Conservation (phyloP, 179 eudicot genomes). For the Spergularia azorica region DNA sequence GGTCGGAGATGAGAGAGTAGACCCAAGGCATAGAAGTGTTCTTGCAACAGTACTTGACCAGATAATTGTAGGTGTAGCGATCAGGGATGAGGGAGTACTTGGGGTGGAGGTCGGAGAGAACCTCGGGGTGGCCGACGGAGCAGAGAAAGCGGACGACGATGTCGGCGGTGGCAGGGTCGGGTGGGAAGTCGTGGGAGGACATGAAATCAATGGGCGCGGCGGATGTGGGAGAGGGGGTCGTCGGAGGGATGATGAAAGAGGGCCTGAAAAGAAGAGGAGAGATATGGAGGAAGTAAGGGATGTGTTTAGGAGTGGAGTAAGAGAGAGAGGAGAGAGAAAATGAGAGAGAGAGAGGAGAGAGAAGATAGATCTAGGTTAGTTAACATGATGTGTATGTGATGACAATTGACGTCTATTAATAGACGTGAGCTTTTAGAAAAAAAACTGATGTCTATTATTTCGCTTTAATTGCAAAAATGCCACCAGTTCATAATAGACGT, state of each 20-base stretch:
- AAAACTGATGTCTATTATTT: no score
- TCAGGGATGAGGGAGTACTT: conserved; percentile 53
- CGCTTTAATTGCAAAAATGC: no score
- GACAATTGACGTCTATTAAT: no score
- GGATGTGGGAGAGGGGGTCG: conserved; percentile 36
- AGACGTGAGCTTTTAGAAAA: no score
- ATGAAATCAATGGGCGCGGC: conserved; percentile 43
- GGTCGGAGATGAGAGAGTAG: conserved; percentile 53
- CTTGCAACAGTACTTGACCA: conserved; percentile 54
- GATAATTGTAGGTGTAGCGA: conserved; percentile 58
- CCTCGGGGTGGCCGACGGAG: conserved; percentile 38
- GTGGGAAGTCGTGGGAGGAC: conserved; percentile 49
- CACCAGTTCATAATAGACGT: no score
- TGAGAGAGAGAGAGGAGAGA: no score
- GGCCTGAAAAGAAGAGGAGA: conserved; percentile 49
- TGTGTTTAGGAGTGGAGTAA: no score
- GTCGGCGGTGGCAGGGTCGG: conserved; percentile 61
- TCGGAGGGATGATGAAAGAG: conserved; percentile 46
- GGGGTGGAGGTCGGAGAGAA: conserved; percentile 46
- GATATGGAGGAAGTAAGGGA: no score
- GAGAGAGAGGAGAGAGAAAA: conserved; percentile 37
- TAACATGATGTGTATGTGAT: no score
- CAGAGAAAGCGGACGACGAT: conserved; percentile 64
- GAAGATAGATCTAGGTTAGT: no score
- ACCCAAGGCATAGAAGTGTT: conserved; percentile 49